Evolutionary conservation across 257 asterid genomes (phyloP).

Genomic region (Ocimum tenuiflorum): DNA sequence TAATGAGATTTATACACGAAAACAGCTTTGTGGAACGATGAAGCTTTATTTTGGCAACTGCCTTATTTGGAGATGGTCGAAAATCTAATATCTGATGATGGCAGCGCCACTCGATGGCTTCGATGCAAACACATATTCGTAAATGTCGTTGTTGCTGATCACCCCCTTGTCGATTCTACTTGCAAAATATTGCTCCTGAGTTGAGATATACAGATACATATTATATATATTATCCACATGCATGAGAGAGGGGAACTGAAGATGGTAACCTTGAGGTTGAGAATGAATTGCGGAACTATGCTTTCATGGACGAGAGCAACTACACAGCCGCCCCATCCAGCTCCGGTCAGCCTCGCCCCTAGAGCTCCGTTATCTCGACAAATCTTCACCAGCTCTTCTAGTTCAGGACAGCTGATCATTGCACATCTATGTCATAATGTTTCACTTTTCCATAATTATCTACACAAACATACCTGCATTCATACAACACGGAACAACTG

Average conservation of each 20-base stretch:
- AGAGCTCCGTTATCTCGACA: conserved; percentile 77
- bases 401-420: conserved; percentile 61
- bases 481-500: conserved; percentile 86
- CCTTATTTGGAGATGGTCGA: no score
- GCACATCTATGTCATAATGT: no score
- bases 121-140: conserved; percentile 74
- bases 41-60: no score
- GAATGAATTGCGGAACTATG: conserved; percentile 74
- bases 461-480: conserved; percentile 65
- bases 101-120: conserved; percentile 99
- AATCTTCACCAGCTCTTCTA: conserved; percentile 77
- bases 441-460: no score
- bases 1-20: no score
- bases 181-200: conserved; percentile 76
- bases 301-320: conserved; percentile 95
- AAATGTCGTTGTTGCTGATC: conserved; percentile 60
- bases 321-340: conserved; percentile 99
- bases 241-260: background rate
- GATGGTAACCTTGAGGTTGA: conserved; percentile 63
- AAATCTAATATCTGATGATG: no score
- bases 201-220: background rate
- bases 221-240: background rate
- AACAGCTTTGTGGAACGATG: no score
- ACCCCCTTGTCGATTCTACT: conserved; percentile 76
- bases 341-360: conserved; percentile 96